Base-by-base conservation (phyloP, 2,329 filamentous ascomycete genomes). In the Neoscytalidium dimidiatum region DNA sequence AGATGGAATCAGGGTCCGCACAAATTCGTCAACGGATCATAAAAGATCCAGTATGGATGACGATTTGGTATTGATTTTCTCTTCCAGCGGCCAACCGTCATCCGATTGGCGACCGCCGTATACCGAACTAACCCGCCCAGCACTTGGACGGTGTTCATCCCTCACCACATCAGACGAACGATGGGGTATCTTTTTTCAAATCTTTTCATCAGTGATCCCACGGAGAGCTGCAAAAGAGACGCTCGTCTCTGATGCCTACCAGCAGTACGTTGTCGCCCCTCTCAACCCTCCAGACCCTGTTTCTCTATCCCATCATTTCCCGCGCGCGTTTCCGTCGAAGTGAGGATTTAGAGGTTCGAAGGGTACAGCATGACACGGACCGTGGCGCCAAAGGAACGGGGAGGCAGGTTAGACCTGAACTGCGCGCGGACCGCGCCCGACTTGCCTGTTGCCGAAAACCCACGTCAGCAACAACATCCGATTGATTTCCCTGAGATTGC, bases 321-420 rank as follows among this genome's bases (percentile, higher is more conserved):
- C 29, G 49, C 49, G 28, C n/a, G 14, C n/a, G n/a, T n/a, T n/a
- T n/a, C n/a, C 49, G 21, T 38, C 4, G 29, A 23, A 14, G 5
- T 56, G 19, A 19, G n/a, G 23, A 48, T 58, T 90, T 94, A 97
- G 90, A 97, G 95, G 86, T 92, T 93, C 80, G 92, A 96, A 83
- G 93, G 93, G 88, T 97, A 97, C 84, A 97, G 88, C 93, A 97
- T 97, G 84, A 97, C 88, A 84, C 94, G 90, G 85, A 96, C 91
- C 77, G 92, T 94, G 81, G 93, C 75, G 71, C 76, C 75, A 48
- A 35, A 62, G 80, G 92, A 93, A 87, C 94, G 94, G 77, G 95
- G 89, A 79, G 95, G 95, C 74, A 99, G 93, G 83, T 97, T 97
- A 85, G 88, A 88, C 82, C 90, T 86, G 90, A 99, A 99, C 85